A percentile compares a stretch with the other conserved stretches of the same genome.
Evolutionary conservation across 2,329 filamentous ascomycete species (phyloP).

Genomic region (Fusarium xyrophilum): DNA sequence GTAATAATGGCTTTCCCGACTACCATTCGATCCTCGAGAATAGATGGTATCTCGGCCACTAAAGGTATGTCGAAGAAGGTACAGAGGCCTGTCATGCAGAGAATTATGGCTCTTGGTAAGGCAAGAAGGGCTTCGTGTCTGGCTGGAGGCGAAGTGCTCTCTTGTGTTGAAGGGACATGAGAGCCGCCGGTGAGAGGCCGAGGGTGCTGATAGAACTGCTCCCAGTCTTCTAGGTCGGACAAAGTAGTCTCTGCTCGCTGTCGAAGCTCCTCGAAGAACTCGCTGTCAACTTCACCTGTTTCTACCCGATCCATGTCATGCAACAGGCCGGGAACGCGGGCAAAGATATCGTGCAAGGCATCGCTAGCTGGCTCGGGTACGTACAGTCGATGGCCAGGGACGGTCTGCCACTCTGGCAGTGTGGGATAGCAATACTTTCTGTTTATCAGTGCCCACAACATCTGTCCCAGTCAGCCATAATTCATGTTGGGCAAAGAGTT

Average conservation of each 20-base stretch:
- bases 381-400: not conserved
- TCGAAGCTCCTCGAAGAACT: not conserved
- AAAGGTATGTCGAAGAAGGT: not conserved
- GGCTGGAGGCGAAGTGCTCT: not conserved
- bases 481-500: rapidly evolving
- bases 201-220: not conserved
- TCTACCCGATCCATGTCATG: not conserved
- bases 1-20: slow-evolving; percentile 3
- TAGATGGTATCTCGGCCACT: not conserved
- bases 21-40: not conserved
- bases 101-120: slow-evolving; percentile 2
- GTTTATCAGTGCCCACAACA: slow-evolving; percentile 1
- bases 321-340: slow-evolving; percentile 4
- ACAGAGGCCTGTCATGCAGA: slow-evolving; percentile 11
- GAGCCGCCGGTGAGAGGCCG: not conserved
- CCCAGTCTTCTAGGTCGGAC: slow-evolving; percentile 2
- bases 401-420: not conserved
- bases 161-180: not conserved
- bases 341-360: slow-evolving; percentile 9
- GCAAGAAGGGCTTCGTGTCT: not conserved
- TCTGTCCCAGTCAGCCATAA: not conserved
- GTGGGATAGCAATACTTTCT: slow-evolving; percentile 10
- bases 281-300: not conserved
- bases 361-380: slow-evolving; percentile 4
- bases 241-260: slow-evolving; percentile 1